Percentiles rank a stretch among this genome's conserved stretches.
phyloP scores from a whole-genome alignment of 768 basidiomycete species.

The Dentipellis fragilis region DNA sequence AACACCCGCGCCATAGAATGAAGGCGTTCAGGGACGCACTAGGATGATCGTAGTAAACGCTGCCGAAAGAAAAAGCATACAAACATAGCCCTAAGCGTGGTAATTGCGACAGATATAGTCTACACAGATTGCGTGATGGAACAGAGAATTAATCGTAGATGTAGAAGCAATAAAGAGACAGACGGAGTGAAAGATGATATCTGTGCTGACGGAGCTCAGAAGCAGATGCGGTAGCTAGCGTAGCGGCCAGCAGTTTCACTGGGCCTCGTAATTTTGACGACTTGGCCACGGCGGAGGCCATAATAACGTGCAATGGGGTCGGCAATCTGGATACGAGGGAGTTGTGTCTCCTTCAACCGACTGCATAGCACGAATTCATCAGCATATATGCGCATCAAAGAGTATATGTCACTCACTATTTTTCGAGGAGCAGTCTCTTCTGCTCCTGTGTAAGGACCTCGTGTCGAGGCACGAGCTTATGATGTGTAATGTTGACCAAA shows the following conservation, averaged over 20 bases:
- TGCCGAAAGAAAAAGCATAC: too few species aligned
- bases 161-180: not conserved
- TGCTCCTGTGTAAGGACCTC: constrained; percentile 79
- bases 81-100: not conserved
- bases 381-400: not conserved
- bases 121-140: not conserved
- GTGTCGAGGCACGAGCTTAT: constrained; percentile 89
- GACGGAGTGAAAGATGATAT: not conserved
- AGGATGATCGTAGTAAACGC: too few species aligned
- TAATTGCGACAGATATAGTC: not conserved
- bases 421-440: constrained; percentile 77
- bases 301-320: constrained; percentile 99
- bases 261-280: constrained; percentile 95
- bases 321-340: constrained; percentile 91
- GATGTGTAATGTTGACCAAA: constrained; percentile 94
- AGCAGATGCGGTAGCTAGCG: constrained; percentile 87
- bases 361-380: constrained; percentile 29
- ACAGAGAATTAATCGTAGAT: not conserved
- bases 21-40: too few species aligned
- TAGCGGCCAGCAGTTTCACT: constrained; percentile 95
- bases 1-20: too few species aligned
- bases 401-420: constrained; percentile 63
- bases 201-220: constrained; percentile 29
- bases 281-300: constrained; percentile 88
- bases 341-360: constrained; percentile 94